Evolutionary conservation across 164 flowering plant genomes (phyloP).

Genomic region (Aristolochia contorta): DNA sequence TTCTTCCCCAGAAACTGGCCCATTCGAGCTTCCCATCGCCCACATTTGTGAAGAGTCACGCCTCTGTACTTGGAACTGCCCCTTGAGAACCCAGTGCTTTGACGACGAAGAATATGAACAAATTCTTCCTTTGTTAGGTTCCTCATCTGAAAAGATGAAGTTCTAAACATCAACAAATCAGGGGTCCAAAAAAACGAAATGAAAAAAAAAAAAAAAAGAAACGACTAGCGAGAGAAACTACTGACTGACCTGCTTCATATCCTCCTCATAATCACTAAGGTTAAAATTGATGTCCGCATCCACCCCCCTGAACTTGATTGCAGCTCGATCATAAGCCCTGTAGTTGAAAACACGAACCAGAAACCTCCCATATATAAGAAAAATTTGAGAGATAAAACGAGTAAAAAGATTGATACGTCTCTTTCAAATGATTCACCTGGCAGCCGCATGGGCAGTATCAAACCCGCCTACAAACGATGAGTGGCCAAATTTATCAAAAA

Average conservation of each 20-base stretch:
- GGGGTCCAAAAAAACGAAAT: not conserved
- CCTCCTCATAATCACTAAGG: slow-evolving; percentile 68
- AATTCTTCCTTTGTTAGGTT: slow-evolving; percentile 79
- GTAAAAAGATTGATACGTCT: not conserved
- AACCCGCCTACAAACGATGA: slow-evolving; percentile 49
- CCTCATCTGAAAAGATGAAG: slow-evolving; percentile 35
- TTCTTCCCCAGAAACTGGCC: slow-evolving; percentile 84
- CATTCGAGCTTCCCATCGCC: slow-evolving; percentile 91
- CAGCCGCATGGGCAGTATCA: slow-evolving; percentile 85
- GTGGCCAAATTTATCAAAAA: not conserved
- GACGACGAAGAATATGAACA: slow-evolving; percentile 79
- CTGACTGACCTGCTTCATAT: slow-evolving; percentile 52
- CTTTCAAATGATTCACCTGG: slow-evolving; percentile 34
- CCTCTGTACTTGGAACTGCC: slow-evolving; percentile 82
- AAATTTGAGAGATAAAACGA: not conserved
- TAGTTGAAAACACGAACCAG: slow-evolving; percentile 5
- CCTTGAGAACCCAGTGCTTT: slow-evolving; percentile 72
- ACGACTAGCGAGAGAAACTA: not conserved
- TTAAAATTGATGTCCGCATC: slow-evolving; percentile 88
- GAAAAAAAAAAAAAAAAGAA: not conserved
- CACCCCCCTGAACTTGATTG: slow-evolving; percentile 81
- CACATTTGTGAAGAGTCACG: slow-evolving; percentile 73
- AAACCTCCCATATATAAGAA: not conserved
- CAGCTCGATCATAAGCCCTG: slow-evolving; percentile 95
- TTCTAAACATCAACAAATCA: no score